Percentiles rank a stretch among this genome's conserved stretches.
phyloP scores from a whole-genome alignment of 129 eudicot genomes.

The Pseudognaphalium luteoalbum region DNA sequence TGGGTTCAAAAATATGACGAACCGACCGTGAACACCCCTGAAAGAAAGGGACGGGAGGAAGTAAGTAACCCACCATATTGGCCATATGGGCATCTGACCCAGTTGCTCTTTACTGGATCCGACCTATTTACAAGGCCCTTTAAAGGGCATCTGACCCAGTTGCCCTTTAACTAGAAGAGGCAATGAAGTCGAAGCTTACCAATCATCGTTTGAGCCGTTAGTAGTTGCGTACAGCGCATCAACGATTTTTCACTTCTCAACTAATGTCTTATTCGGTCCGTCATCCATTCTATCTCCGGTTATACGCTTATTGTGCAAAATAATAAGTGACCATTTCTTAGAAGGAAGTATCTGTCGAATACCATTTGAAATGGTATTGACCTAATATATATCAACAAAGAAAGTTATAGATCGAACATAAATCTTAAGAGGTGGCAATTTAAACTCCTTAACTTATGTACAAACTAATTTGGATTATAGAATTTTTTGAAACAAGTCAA shows the following conservation, averaged over 20 bases:
- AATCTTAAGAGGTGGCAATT: neutral
- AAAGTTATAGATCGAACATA: neutral
- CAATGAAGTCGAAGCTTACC: conserved; percentile 41
- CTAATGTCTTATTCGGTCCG: conserved; percentile 52
- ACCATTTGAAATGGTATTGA: conserved; percentile 69
- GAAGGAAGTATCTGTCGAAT: conserved; percentile 80
- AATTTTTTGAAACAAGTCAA: too few species aligned
- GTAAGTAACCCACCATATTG: too few species aligned
- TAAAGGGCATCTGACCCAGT: too few species aligned
- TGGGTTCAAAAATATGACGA: too few species aligned
- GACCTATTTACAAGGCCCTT: too few species aligned
- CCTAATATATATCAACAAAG: conserved; percentile 36
- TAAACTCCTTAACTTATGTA: too few species aligned
- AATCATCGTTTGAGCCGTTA: conserved; percentile 92
- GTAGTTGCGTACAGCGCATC: conserved; percentile 92
- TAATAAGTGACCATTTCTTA: conserved; percentile 75
- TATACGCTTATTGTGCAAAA: conserved; percentile 77
- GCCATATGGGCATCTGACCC: too few species aligned
- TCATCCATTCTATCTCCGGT: conserved; percentile 60
- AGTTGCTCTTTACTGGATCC: too few species aligned
- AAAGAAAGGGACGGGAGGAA: too few species aligned
- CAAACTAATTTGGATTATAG: too few species aligned
- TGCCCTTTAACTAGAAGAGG: neutral
- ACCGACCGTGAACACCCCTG: too few species aligned
- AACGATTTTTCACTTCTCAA: conserved; percentile 81